Conservation (phyloP, 176 grass and related monocot genomes). For the Triticum turgidum region DNA sequence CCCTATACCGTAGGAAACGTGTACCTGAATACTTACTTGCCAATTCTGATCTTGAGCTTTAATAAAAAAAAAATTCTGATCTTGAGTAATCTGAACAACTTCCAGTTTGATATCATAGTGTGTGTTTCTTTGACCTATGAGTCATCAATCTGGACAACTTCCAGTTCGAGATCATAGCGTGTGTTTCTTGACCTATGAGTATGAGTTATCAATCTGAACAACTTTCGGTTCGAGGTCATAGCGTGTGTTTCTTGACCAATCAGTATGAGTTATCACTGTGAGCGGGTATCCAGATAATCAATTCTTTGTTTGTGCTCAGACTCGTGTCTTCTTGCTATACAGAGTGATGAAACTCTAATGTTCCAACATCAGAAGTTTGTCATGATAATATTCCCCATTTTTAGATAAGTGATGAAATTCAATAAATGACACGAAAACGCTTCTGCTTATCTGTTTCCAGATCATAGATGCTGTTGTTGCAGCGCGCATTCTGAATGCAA, state of each 20-base stretch:
- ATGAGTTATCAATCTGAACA: neutral
- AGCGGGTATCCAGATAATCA: neutral
- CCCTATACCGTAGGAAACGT: conserved; percentile 10
- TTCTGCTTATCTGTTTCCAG: conserved; percentile 50
- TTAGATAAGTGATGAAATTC: neutral
- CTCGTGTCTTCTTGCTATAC: neutral
- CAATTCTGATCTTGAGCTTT: conserved; percentile 7
- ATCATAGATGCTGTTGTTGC: conserved; percentile 97
- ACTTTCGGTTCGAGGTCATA: neutral
- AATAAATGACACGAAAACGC: neutral
- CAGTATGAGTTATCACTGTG: neutral
- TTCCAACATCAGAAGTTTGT: neutral
- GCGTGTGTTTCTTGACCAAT: neutral
- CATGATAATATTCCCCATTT: neutral
- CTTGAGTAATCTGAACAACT: no score
- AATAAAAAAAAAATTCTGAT: no score
- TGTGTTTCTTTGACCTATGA: no score
- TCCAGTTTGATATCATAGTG: no score
- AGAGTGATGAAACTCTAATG: neutral
- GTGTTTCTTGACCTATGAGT: neutral
- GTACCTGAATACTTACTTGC: neutral
- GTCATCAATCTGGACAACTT: neutral
- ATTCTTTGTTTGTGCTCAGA: neutral
- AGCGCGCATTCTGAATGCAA: conserved; percentile 85
- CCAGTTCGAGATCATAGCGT: neutral